Conservation (phyloP, 352 stramenopile genomes). For the Phytophthora capsici region DNA sequence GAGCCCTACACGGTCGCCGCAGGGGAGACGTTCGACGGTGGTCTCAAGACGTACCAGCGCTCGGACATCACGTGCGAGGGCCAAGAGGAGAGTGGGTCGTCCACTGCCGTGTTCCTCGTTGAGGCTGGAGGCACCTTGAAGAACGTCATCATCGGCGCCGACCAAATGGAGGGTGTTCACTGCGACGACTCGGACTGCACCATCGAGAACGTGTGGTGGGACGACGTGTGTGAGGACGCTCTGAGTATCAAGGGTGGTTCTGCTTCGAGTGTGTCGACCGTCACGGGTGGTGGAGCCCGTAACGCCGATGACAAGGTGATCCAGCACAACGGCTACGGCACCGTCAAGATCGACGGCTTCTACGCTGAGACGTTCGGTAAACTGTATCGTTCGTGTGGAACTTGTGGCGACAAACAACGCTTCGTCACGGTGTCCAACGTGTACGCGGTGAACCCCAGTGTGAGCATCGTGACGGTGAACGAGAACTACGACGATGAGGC, state of each 20-base stretch:
- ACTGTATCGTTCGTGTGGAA: slow-evolving; percentile 53
- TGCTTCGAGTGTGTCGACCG: slow-evolving; percentile 33
- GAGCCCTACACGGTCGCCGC: slow-evolving; percentile 42
- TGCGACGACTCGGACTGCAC: slow-evolving; percentile 46
- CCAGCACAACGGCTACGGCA: slow-evolving; percentile 55
- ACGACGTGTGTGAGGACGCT: slow-evolving; percentile 57
- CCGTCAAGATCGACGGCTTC: slow-evolving; percentile 51
- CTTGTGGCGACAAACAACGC: slow-evolving; percentile 45
- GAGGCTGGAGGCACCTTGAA: slow-evolving; percentile 53
- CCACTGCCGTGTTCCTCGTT: slow-evolving; percentile 44
- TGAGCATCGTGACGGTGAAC: slow-evolving; percentile 51
- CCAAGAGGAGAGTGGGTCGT: slow-evolving; percentile 34
- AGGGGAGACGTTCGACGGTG: slow-evolving; percentile 56
- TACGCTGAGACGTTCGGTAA: slow-evolving; percentile 55
- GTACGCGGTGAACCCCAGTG: slow-evolving; percentile 46
- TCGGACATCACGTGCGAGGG: slow-evolving; percentile 50
- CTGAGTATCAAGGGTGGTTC: slow-evolving; percentile 50
- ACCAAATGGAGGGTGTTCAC: slow-evolving; percentile 60
- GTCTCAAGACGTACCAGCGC: slow-evolving; percentile 64
- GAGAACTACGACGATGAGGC: slow-evolving; percentile 47
- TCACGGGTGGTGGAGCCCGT: slow-evolving; percentile 46
- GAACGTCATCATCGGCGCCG: slow-evolving; percentile 58
- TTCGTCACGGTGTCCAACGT: slow-evolving; percentile 52
- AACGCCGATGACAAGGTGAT: slow-evolving; percentile 60
- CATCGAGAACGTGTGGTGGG: slow-evolving; percentile 65